Conservation (phyloP, 176 grass and related monocot genomes). For the Avena insularis region DNA sequence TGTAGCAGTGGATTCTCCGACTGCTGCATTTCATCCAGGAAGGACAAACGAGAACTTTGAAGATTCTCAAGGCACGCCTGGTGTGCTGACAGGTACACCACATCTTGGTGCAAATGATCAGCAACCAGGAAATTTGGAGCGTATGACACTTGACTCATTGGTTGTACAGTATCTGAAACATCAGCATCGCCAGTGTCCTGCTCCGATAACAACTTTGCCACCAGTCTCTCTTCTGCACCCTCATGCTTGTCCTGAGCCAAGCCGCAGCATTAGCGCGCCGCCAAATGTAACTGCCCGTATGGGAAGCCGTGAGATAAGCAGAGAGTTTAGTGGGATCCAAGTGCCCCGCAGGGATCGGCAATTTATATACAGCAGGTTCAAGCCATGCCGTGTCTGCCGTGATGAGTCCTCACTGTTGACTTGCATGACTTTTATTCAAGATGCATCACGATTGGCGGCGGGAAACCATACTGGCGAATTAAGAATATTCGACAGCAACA, state of each 20-base stretch:
- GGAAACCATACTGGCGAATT: conserved; percentile 84
- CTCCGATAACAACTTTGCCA: conserved; percentile 97
- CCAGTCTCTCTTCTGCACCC: conserved; percentile 87
- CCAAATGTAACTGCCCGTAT: conserved; percentile 82
- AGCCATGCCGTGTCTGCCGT: conserved; percentile 83
- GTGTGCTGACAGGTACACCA: conserved; percentile 38
- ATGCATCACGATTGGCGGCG: conserved; percentile 78
- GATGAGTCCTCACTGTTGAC: conserved; percentile 80
- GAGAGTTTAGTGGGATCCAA: conserved; percentile 81
- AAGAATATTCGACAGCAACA: conserved; percentile 92
- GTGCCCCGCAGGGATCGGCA: conserved; percentile 82
- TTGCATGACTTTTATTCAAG: conserved; percentile 89
- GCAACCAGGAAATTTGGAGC: conserved; percentile 68
- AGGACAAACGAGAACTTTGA: conserved; percentile 76
- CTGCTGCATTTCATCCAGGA: conserved; percentile 49
- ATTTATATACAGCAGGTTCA: conserved; percentile 98
- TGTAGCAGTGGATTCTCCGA: conserved; percentile 62
- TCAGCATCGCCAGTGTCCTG: conserved; percentile 91
- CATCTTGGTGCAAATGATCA: conserved; percentile 53
- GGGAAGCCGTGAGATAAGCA: conserved; percentile 76
- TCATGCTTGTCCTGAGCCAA: conserved; percentile 95
- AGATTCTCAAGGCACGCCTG: conserved; percentile 72
- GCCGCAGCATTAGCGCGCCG: conserved; percentile 75
- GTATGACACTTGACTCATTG: conserved; percentile 89
- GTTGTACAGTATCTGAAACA: conserved; percentile 98